Base-by-base conservation (phyloP, 345 rosid genomes). In the Citrus reticulata region DNA sequence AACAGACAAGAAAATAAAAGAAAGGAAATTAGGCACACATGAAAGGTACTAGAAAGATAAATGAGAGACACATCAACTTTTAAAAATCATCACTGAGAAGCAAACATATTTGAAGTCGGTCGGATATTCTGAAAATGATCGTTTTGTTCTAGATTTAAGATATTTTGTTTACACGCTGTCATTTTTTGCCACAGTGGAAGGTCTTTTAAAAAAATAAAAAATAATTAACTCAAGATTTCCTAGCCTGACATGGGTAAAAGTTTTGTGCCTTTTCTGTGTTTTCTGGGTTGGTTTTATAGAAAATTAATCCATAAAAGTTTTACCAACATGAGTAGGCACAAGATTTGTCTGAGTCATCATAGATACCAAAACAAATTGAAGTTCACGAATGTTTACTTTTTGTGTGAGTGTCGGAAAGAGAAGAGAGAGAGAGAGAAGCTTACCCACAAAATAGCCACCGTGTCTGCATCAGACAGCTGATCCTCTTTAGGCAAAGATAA, bases 371-470 rank as follows among this genome's bases (percentile, higher is more conserved):
- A 6, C 70, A 35, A 9, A 35, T 22, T 59, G 8, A 27, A n/a
- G 27, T 24, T 59, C 27, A 59, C 24, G 24, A 9, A n/a, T 59
- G 27, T 8, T 59, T 22, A 9, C 27, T 59, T 59, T 20, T 6
- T 34, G 42, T 66, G 70, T 35, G 42, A 6, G 17, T 37, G 51
- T 68, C 51, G 9, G 70, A 9, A 24, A 8, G 70, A 35, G 70
- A 17, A 5, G 40, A 54, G 40, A 0, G 3, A 37, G 3, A 37
- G 24, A 13, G 65, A 66, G 69, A 32, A 37, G 9, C 59, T 84
- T 87, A 92, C 96, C 96, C 93, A 92, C 68, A 90, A 60, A 49
- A 92, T 84, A 35, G 93, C 84, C 54, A 85, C 86, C 86, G 84
- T 82, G 54, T 90, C 90, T 8, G 91, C 69, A 54, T 88, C 93